Conservation (phyloP, 371 early-diverging fungal genomes). For the Actinomucor elegans region DNA sequence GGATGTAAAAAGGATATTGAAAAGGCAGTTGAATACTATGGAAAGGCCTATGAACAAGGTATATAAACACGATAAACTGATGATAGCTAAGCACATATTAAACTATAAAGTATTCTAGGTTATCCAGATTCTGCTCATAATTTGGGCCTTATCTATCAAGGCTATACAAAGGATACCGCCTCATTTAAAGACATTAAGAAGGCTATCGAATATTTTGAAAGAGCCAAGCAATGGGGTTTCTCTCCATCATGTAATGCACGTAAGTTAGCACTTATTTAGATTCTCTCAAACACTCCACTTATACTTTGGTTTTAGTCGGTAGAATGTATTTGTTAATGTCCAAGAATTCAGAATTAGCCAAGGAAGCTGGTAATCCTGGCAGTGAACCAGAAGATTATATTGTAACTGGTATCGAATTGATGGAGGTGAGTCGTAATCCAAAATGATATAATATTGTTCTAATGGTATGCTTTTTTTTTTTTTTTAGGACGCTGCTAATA, state of each 20-base stretch:
- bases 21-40: slow-evolving; percentile 51
- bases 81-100: no score
- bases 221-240: slow-evolving; percentile 55
- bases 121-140: slow-evolving; percentile 65
- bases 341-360: slow-evolving; percentile 39
- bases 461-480: background rate
- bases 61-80: slow-evolving; percentile 4
- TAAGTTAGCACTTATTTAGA: slow-evolving; percentile 18
- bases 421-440: slow-evolving; percentile 32
- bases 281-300: background rate
- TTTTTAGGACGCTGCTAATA: slow-evolving; percentile 44
- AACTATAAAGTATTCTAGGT: slow-evolving; percentile 25
- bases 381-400: slow-evolving; percentile 55
- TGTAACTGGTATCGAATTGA: slow-evolving; percentile 55
- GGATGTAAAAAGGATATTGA: slow-evolving; percentile 44
- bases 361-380: slow-evolving; percentile 43
- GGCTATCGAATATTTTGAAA: slow-evolving; percentile 51
- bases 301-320: slow-evolving; percentile 23
- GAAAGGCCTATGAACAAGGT: slow-evolving; percentile 55
- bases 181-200: slow-evolving; percentile 46
- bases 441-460: background rate
- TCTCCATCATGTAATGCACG: slow-evolving; percentile 55
- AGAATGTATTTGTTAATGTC: slow-evolving; percentile 52
- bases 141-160: slow-evolving; percentile 59
- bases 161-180: slow-evolving; percentile 35